Evolutionary conservation across 805 yeast species (phyloP).

Genomic region (Candida nanaspora): DNA sequence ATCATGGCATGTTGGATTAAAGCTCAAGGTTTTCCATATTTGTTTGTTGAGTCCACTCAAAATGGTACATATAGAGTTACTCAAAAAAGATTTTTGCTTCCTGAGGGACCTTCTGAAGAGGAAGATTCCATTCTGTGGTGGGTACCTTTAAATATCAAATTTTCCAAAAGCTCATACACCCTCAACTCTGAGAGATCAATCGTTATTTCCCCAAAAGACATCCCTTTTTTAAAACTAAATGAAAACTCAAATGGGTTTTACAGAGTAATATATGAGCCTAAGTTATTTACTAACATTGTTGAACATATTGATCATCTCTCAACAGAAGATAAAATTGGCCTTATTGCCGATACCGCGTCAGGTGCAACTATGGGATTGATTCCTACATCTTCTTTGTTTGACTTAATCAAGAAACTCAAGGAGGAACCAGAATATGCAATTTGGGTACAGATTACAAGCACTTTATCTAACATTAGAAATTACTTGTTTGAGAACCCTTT

Average conservation of each 20-base stretch:
- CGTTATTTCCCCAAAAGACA: slow-evolving; percentile 5
- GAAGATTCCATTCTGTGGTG: slow-evolving; percentile 57
- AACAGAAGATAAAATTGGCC: slow-evolving; percentile 44
- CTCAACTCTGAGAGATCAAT: slow-evolving; percentile 6
- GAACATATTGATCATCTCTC: slow-evolving; percentile 31
- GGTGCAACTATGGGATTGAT: slow-evolving; percentile 40
- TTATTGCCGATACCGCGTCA: slow-evolving; percentile 45
- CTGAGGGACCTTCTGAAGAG: slow-evolving; percentile 50
- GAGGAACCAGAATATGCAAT: slow-evolving; percentile 36
- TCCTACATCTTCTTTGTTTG: slow-evolving; percentile 36
- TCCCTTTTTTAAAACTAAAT: slow-evolving; percentile 34
- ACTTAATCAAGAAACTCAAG: slow-evolving; percentile 29
- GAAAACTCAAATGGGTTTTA: slow-evolving; percentile 44
- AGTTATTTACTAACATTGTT: slow-evolving; percentile 32
- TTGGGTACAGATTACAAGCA: slow-evolving; percentile 46
- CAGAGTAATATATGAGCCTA: slow-evolving; percentile 44
- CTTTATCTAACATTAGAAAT: slow-evolving; percentile 28
- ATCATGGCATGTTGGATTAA: slow-evolving; percentile 70
- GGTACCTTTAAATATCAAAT: slow-evolving; percentile 40
- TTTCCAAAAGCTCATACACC: slow-evolving; percentile 2
- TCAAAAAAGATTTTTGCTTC: slow-evolving; percentile 56
- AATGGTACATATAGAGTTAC: slow-evolving; percentile 31
- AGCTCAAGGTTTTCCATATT: slow-evolving; percentile 66
- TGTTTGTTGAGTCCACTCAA: slow-evolving; percentile 38
- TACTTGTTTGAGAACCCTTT: slow-evolving; percentile 31